Evolutionary conservation across 169 alveolate genomes (phyloP), one percentile per base, ranked within the genome.

Genomic region (Cryptosporidium sp.): DNA sequence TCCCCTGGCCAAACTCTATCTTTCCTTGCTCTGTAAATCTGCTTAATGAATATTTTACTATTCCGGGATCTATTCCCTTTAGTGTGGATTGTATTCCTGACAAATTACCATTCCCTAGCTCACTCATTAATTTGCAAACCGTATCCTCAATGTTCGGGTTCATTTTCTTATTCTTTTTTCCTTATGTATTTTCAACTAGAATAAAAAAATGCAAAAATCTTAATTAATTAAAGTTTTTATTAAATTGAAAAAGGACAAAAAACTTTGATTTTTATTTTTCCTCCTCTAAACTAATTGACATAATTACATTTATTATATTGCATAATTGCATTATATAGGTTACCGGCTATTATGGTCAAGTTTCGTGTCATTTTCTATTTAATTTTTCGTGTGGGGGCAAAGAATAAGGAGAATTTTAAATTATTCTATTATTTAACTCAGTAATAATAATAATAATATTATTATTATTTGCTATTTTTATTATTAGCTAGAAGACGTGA

Each of bases 61-160:
- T 18, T 12, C 67, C 75, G 14, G 89, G 89, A 48, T 80, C 89
- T 10, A 80, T 39, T 31, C 75, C 89, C 39, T 80, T 80, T 14
- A 80, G 51, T 62, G 75, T 43, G 16, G 89, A 80, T 41, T 80
- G 61, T 21, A 80, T 80, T 45, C 80, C 89, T 23, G 89, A 62
- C 1, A 62, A 9, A 29, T 80, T 80, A 3, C 89, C 89, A 21
- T 41, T 33, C 14, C 65, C 75, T 2, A 43, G 70, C 39, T 80
- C 80, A 18, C 62, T 59, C 89, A 80, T 80, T 41, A 80, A 65
- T n/a, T 33, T 59, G 75, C 89, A 80, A 12, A 50, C 89, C 8
- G 89, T 80, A 4, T 80, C 68, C 35, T 80, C 89, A 59, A 80
- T 65, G 39, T 80, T 51, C 3, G 65, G 41, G 12, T 65, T 12